Evolutionary conservation across 106 monocot genomes (phyloP).

Genomic region (Hemerocallis citrina): DNA sequence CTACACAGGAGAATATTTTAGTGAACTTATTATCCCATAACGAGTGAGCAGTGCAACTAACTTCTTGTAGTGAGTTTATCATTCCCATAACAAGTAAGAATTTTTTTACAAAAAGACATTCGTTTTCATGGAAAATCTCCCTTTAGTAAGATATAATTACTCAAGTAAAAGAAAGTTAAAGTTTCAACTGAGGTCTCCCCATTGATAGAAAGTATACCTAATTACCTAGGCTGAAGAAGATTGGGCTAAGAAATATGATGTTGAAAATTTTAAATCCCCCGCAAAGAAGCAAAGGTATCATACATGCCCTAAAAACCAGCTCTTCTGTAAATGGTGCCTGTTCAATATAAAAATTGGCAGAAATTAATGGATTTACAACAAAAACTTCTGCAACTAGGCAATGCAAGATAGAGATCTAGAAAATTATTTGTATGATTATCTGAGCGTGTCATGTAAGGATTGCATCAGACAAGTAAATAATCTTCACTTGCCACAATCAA

Average conservation of each 20-base stretch:
- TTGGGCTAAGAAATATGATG: conserved; percentile 73
- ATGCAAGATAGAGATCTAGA: too few relatives aligned
- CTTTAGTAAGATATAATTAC: background rate
- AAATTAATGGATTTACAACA: background rate
- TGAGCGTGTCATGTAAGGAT: too few relatives aligned
- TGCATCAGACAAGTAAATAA: background rate
- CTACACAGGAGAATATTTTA: too few relatives aligned
- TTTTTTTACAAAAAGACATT: background rate
- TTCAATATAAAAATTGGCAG: conserved; percentile 5
- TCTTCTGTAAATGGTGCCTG: conserved; percentile 95
- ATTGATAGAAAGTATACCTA: conserved; percentile 6
- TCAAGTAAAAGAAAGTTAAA: background rate
- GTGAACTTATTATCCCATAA: too few relatives aligned
- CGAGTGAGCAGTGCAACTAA: too few relatives aligned
- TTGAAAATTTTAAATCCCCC: conserved; percentile 46
- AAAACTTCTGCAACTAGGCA: too few relatives aligned
- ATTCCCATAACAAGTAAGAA: background rate
- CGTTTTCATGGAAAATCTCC: background rate
- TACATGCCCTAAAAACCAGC: conserved; percentile 93
- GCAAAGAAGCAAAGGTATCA: conserved; percentile 94
- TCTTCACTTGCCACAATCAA: background rate
- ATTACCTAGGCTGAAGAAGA: conserved; percentile 95
- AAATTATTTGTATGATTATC: too few relatives aligned
- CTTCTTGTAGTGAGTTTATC: too few relatives aligned
- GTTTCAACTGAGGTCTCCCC: background rate